Base-by-base conservation (phyloP, 1,284 basidiomycete genomes). In the Chiua sp. region DNA sequence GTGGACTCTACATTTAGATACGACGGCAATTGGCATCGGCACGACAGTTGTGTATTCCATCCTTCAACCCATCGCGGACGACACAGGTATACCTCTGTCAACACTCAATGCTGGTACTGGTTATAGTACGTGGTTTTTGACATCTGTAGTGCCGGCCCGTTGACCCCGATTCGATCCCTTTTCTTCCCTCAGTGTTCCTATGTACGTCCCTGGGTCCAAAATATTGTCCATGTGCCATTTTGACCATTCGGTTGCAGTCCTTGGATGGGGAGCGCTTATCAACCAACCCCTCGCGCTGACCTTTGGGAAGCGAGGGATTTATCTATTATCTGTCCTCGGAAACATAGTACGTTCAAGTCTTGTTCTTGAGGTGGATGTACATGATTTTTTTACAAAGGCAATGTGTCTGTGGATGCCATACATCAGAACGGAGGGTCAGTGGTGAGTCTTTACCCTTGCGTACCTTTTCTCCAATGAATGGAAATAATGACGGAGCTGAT, bases 241-340 rank as follows among this genome's bases (percentile, higher is more conserved):
- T 49, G 20, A 60, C 30, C 7, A 33, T 46, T 42, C 47, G 11
- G 44, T 37, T 50, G 46, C 42, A 64, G 63, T 64, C 37, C 48
- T 62, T 23, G 63, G 63, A 53, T 61, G 63, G 63, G 63, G 63
- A n/a, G 63, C 63, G 4, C 50, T 65, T 39, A 64, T 64, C 18
- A 64, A 64, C 23, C 63, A 64, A 56, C 63, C 63, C 15, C 56
- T 64, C 5, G 63, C 63, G 37, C 55, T 64, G 42, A 64, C 63
- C 5, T 64, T 64, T 33, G 63, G 63, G 13, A 64, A 64, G 51
- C 63, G 63, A 15, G 56, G 63, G 26, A 55, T 64, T 39, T 64
- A 64, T 44, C 42, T 64, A 22, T 33, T 64, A n/a, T 64, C 63
- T 3, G 48, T 64, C 15, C 47, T 64, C 30, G 63, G 63, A 8